These are phyloP conservation scores for Avena eriantha DNA, from an alignment of 176 grass and related monocot species.

Conservation along the genomic window DNA sequence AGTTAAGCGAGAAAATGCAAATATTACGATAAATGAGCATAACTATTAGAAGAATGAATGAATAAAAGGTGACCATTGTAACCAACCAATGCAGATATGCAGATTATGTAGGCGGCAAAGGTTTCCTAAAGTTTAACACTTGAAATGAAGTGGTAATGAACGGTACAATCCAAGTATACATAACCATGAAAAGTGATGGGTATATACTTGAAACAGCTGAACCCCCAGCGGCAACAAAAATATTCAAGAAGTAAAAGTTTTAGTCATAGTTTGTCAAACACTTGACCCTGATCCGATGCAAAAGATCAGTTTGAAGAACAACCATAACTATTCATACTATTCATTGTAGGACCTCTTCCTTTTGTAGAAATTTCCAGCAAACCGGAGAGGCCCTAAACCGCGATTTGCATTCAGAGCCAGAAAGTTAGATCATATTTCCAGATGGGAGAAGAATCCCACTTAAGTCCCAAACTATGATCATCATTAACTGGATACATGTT, in stretches of 20 bases:
- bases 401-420: neutral
- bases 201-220: neutral
- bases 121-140: neutral
- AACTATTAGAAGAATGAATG: neutral
- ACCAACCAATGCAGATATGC: neutral
- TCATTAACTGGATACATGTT: neutral
- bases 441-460: neutral
- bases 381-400: neutral
- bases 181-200: neutral
- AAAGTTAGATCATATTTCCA: neutral
- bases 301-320: neutral
- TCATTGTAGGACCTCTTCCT: neutral
- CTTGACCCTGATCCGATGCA: neutral
- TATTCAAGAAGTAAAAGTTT: neutral
- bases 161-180: neutral
- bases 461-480: neutral
- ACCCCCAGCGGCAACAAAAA: neutral
- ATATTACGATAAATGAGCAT: constrained; percentile 9
- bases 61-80: neutral
- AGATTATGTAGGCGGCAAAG: neutral
- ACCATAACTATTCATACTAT: neutral
- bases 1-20: constrained; percentile 4
- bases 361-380: neutral
- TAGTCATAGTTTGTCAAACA: neutral
- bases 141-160: constrained; percentile 2